Evolutionary conservation across 257 asterid species (phyloP), one percentile per base, ranked within the genome.

Genomic region (Salvia miltiorrhiza): DNA sequence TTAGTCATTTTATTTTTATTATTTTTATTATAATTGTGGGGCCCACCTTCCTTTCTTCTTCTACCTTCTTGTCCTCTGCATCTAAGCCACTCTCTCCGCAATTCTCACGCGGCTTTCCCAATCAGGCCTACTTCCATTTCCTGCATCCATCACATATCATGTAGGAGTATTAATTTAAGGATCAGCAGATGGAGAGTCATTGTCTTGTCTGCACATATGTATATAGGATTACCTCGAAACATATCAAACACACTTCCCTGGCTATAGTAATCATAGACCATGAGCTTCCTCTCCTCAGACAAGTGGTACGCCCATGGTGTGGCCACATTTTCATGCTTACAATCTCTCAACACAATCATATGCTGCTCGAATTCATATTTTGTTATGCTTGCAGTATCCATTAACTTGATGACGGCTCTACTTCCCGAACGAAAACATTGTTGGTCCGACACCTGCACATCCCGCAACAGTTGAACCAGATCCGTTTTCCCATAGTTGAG

Each of bases 231-330:
- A 67, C 72, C 72, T 6, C 2, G 53, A 23, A 67, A n/a, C 43
- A 37, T 52, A 39, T 67, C 72, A 21, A 48, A 72, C 16, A 76
- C 72, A 19, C 83, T 81, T 52, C 86, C 83, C 43, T 65, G 64
- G 47, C 52, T 75, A 30, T 68, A 33, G 67, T 72, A 69, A 62
- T 82, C 82, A 23, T 78, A 73, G 17, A 54, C 9, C 16, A 64
- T 2, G n/a, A n/a, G n/a, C n/a, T n/a, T n/a, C n/a, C n/a, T n/a
- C n/a, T n/a, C 24, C 21, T 30, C 3, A 11, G 77, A 65, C 12
- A 43, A 73, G 67, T 65, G 28, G 59, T 41, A 72, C 0, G 66
- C 77, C 77, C 40, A 24, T 1, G 77, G 71, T 12, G 61, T 57
- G 20, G 6, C 60, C 19, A 66, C 78, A 17, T 74, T 74, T 23